Evolutionary conservation across 805 yeast genomes (phyloP).

Genomic region (Wickerhamomyces silvicola): DNA sequence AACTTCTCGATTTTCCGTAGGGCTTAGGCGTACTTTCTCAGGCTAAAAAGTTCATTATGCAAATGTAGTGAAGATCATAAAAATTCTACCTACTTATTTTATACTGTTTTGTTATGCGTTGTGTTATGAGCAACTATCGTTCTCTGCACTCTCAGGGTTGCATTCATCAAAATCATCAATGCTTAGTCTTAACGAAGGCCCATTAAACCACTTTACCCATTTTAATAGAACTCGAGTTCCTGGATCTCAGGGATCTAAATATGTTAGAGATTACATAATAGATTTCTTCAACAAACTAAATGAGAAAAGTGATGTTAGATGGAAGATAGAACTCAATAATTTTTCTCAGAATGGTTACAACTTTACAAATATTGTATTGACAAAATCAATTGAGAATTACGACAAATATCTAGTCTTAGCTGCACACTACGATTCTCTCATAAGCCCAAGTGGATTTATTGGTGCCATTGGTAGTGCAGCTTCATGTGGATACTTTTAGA

Average conservation of each 20-base stretch:
- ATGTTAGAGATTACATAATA: conserved; percentile 31
- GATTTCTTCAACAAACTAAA: conserved; percentile 25
- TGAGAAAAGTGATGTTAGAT: conserved; percentile 19
- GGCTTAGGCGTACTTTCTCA: too few species aligned
- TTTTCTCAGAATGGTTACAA: conserved; percentile 30
- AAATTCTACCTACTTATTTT: too few species aligned
- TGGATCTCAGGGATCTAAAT: conserved; percentile 33
- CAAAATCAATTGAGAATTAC: conserved; percentile 15
- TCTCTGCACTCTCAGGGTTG: too few species aligned
- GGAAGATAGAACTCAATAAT: conserved; percentile 26
- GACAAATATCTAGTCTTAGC: conserved; percentile 32
- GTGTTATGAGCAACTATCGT: too few species aligned
- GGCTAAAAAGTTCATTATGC: too few species aligned
- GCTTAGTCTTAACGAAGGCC: too few species aligned
- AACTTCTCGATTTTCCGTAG: too few species aligned
- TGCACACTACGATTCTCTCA: conserved; percentile 49
- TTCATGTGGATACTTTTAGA: conserved; percentile 49
- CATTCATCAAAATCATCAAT: too few species aligned
- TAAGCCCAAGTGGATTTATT: conserved; percentile 44
- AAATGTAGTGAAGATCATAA: too few species aligned
- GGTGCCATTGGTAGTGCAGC: conserved; percentile 59
- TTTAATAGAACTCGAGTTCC: conserved; percentile 36
- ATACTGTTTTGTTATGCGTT: too few species aligned
- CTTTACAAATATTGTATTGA: conserved; percentile 33
- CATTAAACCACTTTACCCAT: conserved; percentile 23